Evolutionary conservation across 2,329 filamentous ascomycete species (phyloP).

Genomic region (Coniochaeta prunicola): DNA sequence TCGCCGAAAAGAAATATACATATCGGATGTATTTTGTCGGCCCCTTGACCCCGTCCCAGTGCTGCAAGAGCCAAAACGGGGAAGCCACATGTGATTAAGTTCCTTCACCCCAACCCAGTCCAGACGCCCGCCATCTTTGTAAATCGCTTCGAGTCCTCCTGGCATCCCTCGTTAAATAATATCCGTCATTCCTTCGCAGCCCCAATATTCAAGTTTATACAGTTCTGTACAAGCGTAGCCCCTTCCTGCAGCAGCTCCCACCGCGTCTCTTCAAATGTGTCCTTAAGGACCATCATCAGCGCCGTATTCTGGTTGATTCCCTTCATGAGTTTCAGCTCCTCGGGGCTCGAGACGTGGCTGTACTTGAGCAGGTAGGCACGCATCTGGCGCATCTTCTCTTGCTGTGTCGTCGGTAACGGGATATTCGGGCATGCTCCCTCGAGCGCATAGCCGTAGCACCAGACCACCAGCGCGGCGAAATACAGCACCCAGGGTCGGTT

Average conservation of each 20-base stretch:
- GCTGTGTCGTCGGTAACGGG: slow-evolving; percentile 46
- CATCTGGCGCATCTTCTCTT: slow-evolving; percentile 72
- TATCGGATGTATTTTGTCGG: too few species aligned
- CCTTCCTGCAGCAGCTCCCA: slow-evolving; percentile 94
- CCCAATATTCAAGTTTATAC: slow-evolving; percentile 52
- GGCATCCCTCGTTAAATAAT: too few species aligned
- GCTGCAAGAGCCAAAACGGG: too few species aligned
- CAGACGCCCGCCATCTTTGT: too few species aligned
- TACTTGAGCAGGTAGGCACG: slow-evolving; percentile 67
- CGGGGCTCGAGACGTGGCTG: slow-evolving; percentile 64
- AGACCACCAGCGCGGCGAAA: slow-evolving; percentile 85
- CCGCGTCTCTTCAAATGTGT: slow-evolving; percentile 72
- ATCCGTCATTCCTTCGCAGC: too few species aligned
- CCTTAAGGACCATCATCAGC: slow-evolving; percentile 71
- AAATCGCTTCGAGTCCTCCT: too few species aligned
- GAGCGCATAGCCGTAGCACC: slow-evolving; percentile 88
- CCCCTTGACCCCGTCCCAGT: too few species aligned
- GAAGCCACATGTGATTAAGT: too few species aligned
- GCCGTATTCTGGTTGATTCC: slow-evolving; percentile 80
- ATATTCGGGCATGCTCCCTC: slow-evolving; percentile 64
- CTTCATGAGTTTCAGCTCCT: slow-evolving; percentile 64
- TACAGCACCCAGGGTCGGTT: slow-evolving; percentile 95
- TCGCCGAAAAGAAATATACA: too few species aligned
- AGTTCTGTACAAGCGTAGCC: slow-evolving; percentile 70
- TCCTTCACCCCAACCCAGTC: neutral